Evolutionary conservation across 2,329 filamentous ascomycete genomes (phyloP), one percentile per base, ranked within the genome.

Genomic region (Sporothrix pseudoabietina): DNA sequence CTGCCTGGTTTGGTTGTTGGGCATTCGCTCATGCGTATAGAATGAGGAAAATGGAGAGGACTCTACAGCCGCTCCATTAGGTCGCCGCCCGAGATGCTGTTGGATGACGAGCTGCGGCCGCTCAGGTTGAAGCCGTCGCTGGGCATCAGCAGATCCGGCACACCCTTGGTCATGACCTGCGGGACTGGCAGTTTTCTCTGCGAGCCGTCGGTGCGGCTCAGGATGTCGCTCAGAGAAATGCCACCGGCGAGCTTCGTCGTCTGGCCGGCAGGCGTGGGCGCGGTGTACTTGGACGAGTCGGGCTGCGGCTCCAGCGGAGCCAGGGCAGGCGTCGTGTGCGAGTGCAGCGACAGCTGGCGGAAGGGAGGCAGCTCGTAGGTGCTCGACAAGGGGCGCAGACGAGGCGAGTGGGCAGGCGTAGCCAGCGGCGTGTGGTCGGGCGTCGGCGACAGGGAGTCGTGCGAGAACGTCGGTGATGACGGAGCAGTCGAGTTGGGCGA

Each of bases 391-490:
- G 95, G 93, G 75, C 94, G 89, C 77, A 99, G 87, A 59, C 96
- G 93, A 70, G 96, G 96, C 22, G 94, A 98, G 82, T 98, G 96
- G 59, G 94, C 95, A 4, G 95, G 95, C 5, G 95, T 99, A 39
- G 94, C 95, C 72, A 98, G 90, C n/a, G 95, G 95, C n/a, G 96
- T 98, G 85, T 98, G 94, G 79, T 98, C 95, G 12, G 95, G 96
- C 1, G 95, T 99, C 4, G 95, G 96, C 10, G 95, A 98, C 65
- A 95, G 88, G 12, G 95, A 98, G 82, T 97, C 94, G 83, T 98
- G 94, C 1, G 95, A 98, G 82, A 98, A 97, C 3, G 94, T 98
- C 35, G 95, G 95, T 44, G 95, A 98, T 35, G 95, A 97, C 26
- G 96, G 96, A 66, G 95, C 95, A 1, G 95, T 98, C 9, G 94